Evolutionary conservation across 345 rosid genomes (phyloP), one percentile per base, ranked within the genome.

Genomic region (Arabidopsis arenosa): DNA sequence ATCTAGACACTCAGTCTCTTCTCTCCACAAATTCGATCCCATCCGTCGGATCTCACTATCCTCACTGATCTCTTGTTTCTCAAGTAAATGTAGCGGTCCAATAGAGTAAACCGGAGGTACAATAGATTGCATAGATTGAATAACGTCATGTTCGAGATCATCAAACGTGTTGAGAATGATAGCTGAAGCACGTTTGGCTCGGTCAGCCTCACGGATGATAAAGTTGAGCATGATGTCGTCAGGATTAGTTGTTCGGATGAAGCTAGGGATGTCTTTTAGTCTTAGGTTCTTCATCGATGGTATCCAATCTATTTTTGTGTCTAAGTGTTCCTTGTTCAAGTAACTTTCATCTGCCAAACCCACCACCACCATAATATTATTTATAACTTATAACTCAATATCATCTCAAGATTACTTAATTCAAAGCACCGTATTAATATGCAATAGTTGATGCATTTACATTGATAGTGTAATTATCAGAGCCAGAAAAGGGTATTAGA

Each of bases 11-110:
- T 79, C 77, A 0, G 71, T 21, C 17, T 87, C 88, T 32, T 87
- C 89, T 39, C 58, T 83, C 89, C 92, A 87, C 1, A 87, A 66
- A 70, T 76, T 85, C 0, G 88, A 83, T 7, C 79, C 84, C 8
- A 83, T 43, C 9, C 26, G 57, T 68, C 47, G 75, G n/a, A 78
- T 11, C 4, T 75, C 58, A 8, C 3, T 5, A 18, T 84, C 62
- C 5, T 61, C 15, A 9, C 65, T 30, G 1, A 40, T 36, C 39
- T 68, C 73, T 4, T 75, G 80, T 9, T 81, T 74, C 47, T 40
- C 10, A 3, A 72, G 76, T 32, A 84, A 80, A 5, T 82, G 80
- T 5, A 85, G 73, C 5, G 86, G 84, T 0, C 91, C 91, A 5
- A 84, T 64, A 7, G 84, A 9, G 45, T 72, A 76, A 7, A 87